Percentiles rank a stretch among this genome's conserved stretches.
Conservation (phyloP, 176 grass and related monocot genomes). For the Tuctoria greenei region DNA sequence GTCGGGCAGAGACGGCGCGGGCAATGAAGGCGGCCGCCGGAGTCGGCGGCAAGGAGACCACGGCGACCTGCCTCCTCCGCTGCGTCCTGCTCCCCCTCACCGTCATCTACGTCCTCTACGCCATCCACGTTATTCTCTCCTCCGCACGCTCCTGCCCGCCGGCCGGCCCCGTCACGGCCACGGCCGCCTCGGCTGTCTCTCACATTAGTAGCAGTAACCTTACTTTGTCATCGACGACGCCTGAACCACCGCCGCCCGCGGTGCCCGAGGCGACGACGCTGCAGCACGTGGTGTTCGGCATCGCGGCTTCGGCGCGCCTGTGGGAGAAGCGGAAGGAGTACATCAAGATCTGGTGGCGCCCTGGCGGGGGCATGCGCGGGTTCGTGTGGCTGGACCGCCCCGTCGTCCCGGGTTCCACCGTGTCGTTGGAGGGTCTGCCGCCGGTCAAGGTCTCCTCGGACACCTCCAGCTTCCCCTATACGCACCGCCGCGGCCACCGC, state of each 20-base stretch:
- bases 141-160: constrained; percentile 47
- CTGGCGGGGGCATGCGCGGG: constrained; percentile 71
- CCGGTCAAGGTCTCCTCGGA: constrained; percentile 68
- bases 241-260: neutral
- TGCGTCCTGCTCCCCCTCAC: constrained; percentile 62
- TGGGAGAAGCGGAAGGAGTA: constrained; percentile 95
- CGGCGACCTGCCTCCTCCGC: constrained; percentile 47
- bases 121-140: constrained; percentile 67
- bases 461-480: constrained; percentile 79
- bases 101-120: constrained; percentile 72
- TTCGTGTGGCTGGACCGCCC: constrained; percentile 84
- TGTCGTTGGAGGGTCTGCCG: constrained; percentile 52
- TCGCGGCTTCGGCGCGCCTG: constrained; percentile 68
- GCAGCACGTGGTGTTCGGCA: constrained; percentile 95
- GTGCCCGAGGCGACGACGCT: constrained; percentile 51
- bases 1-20: constrained; percentile 31
- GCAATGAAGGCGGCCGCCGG: constrained; percentile 50
- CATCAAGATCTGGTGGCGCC: constrained; percentile 90
- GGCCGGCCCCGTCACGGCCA: neutral
- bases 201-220: constrained; percentile 16
- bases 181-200: constrained; percentile 12
- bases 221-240: neutral
- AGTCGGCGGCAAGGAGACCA: constrained; percentile 45
- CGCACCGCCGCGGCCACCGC: constrained; percentile 70
- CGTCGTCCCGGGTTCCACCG: constrained; percentile 55